These are phyloP conservation scores for Naganishia cerealis DNA, from an alignment of 1,284 basidiomycete genomes.

Conservation along the genomic window DNA sequence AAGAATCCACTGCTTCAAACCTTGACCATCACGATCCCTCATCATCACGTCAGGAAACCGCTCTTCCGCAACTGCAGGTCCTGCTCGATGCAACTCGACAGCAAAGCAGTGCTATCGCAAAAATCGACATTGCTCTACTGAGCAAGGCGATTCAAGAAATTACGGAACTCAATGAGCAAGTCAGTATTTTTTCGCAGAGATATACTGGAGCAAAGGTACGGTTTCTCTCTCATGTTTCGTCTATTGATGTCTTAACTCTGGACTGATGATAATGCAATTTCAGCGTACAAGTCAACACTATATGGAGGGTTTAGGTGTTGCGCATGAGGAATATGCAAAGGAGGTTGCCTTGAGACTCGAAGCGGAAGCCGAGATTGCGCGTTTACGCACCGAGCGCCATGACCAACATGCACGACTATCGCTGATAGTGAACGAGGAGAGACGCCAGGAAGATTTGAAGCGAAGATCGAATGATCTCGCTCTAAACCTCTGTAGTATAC, in stretches of 20 bases:
- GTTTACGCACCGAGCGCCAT: slow-evolving; percentile 77
- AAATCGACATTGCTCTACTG: slow-evolving; percentile 72
- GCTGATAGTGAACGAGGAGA: slow-evolving; percentile 73
- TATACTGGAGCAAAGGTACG: slow-evolving; percentile 81
- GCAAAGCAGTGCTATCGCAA: slow-evolving; percentile 65
- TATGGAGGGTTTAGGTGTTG: slow-evolving; percentile 85
- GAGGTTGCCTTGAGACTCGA: slow-evolving; percentile 83
- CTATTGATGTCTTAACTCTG: slow-evolving; percentile 7
- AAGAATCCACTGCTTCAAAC: slow-evolving; percentile 33
- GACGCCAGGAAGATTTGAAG: slow-evolving; percentile 72
- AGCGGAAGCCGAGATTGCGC: slow-evolving; percentile 84
- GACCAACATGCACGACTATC: slow-evolving; percentile 85
- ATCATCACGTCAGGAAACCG: slow-evolving; percentile 7
- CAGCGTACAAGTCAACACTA: slow-evolving; percentile 85
- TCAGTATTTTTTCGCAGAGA: slow-evolving; percentile 68
- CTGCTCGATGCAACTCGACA: slow-evolving; percentile 66
- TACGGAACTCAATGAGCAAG: slow-evolving; percentile 67
- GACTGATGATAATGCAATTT: slow-evolving; percentile 21
- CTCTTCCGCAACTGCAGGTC: slow-evolving; percentile 60
- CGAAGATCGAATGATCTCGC: slow-evolving; percentile 76
- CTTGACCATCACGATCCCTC: slow-evolving; percentile 34
- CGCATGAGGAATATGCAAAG: slow-evolving; percentile 87
- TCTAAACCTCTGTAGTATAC: too few species aligned
- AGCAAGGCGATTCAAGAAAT: slow-evolving; percentile 70
- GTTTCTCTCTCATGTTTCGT: not conserved